Base-by-base conservation (phyloP, 148 eudicot genomes). In the Rhododendron ferrugineum region DNA sequence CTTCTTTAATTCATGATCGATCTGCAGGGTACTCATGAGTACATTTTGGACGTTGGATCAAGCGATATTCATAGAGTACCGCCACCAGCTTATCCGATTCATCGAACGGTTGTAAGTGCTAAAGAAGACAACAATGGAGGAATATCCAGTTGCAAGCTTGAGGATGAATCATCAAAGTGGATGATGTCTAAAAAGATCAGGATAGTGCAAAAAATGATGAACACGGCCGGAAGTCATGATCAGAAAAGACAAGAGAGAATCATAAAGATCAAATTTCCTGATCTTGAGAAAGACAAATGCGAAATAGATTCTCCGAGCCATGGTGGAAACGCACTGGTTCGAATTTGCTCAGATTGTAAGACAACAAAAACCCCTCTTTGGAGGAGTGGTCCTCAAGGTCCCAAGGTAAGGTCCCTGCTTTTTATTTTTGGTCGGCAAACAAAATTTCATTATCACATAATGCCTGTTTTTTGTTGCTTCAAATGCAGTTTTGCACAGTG, bases 311-410 rank as follows among this genome's bases (percentile, higher is more conserved):
- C 80, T 79, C n/a, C 70, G 3, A 28, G 36, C 26, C 52, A 46
- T 58, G n/a, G 32, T 64, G 88, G 75, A 23, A 75, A 42, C 49
- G 56, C 66, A 40, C 44, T 5, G 46, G 82, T 92, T 46, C 86
- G 94, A 80, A 84, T 80, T 14, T 92, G 94, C 81, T 83, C 90
- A 0, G 92, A 92, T 83, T 92, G 94, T 79, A 90, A 88, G 78
- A 92, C 94, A 9, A 89, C 91, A 46, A 92, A 91, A 47, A 92
- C 94, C 85, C 94, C 94, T 42, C 92, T 92, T 72, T 92, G 94
- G 94, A 88, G 94, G 79, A 89, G 92, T 84, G 94, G 94, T 13
- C 94, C 94, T 88, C 92, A 87, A 87, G 94, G 94, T 75, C 94
- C 94, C 78, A 92, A 92, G 92, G 94, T 92, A n/a, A 23, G 40